Base-by-base conservation (phyloP, 2,329 filamentous ascomycete species). In the Neocucurbitaria cava region DNA sequence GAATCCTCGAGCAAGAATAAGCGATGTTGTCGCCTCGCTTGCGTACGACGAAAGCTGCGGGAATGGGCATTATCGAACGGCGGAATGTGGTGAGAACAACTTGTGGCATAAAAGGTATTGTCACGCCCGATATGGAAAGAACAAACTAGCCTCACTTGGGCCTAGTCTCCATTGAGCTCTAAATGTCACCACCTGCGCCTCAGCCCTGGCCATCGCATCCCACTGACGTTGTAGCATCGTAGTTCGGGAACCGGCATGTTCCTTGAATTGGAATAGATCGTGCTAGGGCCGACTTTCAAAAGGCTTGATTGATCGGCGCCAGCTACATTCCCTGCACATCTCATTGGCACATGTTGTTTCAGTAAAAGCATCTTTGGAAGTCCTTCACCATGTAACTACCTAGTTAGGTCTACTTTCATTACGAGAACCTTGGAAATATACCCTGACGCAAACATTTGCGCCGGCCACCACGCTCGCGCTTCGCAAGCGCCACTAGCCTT, bases 41-140 rank as follows among this genome's bases (percentile, higher is more conserved):
- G 23, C 40, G 23, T 18, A 23, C 13, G 23, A 28, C 24, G 13
- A 23, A 11, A 30, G 40, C 3, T 42, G 40, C n/a, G 24, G 40
- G 28, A 42, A 42, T 30, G 40, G 40, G 23, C 24, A 30, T 23
- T 21, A 42, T n/a, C 21, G 24, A 30, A 17, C 40, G 7, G 18
- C 8, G 15, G 20, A 41, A n/a, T 13, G 17, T 18, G 11, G 30
- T 11, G 26, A 8, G 7, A 21, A 20, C 20, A 36, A 33, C 35
- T 33, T 20, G 47, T 38, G 47, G 40, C 39, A 46, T 39, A 44
- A 44, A 44, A 50, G 31, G 13, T 38, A 31, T 50, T 39, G 40
- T 44, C 47, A 31, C 35, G n/a, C n/a, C n/a, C n/a, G 28, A 42
- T 28, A 42, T 44, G 41, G 40, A 28, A 50, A 50, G n/a, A 50